Evolutionary conservation across 768 basidiomycete species (phyloP), one percentile per base, ranked within the genome.

Genomic region (Pleurotus platypus): DNA sequence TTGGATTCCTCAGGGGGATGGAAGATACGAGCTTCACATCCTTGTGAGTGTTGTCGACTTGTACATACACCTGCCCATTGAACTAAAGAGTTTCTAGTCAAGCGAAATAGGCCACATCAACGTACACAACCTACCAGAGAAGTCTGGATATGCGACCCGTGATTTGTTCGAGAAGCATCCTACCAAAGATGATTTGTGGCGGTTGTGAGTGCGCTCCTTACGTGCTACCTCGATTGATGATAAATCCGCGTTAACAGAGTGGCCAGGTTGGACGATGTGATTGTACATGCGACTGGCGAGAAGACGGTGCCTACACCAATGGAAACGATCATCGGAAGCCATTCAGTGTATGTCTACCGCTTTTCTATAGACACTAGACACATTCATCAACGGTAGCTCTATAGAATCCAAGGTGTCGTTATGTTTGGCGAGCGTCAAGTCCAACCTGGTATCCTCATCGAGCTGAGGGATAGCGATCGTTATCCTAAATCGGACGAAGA

Each of bases 111-210:
- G 66, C 9, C 56, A 57, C 1, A 62, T 67, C 26, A 66, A 63
- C 30, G 46, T 69, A 1, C 62, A 61, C 8, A 69, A 80, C 38
- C 46, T 75, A 42, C 50, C 56, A 7, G 70, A 72, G 56, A 65
- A 67, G 2, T 64, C 61, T 42, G 78, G 78, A 9, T 80, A 79
- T 46, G 72, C 72, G 1, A 79, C 73, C 8, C 72, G 70, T 2
- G 80, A 81, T 64, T 61, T 78, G 5, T 78, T 75, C 59, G 57
- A 72, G 35, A 69, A 67, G 24, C 80, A 82, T 57, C 77, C 80
- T 1, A 75, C 72, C 5, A 72, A 73, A 7, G 62, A 69, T 2
- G 65, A 69, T 11, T 63, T 76, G 16, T 82, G 74, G 68, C 78
- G 71, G 62, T 65, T 78, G 77, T 79, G 54, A 37, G 61, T 42